Conservation (phyloP, 805 yeast species). For the Schizosaccharomyces lindneri region DNA sequence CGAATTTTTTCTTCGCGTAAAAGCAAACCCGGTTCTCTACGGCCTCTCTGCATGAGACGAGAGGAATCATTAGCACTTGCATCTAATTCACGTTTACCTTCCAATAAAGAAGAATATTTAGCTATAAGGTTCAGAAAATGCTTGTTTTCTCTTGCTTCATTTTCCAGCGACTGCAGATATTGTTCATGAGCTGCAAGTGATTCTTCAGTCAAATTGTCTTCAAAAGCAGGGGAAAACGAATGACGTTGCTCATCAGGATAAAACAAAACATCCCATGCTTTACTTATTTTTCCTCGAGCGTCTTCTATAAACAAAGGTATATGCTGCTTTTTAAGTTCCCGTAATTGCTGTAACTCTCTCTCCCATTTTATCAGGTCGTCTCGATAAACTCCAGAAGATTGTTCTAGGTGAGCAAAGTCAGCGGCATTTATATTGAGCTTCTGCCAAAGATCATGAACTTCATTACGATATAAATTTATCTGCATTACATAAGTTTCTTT, state of each 20-base stretch:
- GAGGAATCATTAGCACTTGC: constrained; percentile 60
- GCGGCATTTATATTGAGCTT: constrained; percentile 26
- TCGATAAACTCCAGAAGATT: constrained; percentile 15
- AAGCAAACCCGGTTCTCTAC: constrained; percentile 36
- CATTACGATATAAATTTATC: constrained; percentile 14
- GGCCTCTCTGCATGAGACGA: constrained; percentile 25
- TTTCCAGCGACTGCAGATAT: constrained; percentile 30
- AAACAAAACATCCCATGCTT: constrained; percentile 37
- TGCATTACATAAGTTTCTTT: constrained; percentile 13
- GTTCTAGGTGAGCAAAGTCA: constrained; percentile 19
- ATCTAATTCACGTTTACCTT: constrained; percentile 37
- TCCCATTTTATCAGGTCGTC: constrained; percentile 17
- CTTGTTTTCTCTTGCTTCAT: constrained; percentile 24
- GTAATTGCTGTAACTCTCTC: constrained; percentile 31
- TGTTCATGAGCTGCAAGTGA: constrained; percentile 37
- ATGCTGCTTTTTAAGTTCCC: constrained; percentile 32
- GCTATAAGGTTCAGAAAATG: constrained; percentile 33
- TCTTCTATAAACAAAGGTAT: constrained; percentile 45
- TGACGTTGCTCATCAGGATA: constrained; percentile 28
- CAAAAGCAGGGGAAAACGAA: constrained; percentile 21
- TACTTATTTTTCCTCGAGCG: constrained; percentile 32
- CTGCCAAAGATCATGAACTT: constrained; percentile 30
- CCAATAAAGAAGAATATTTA: constrained; percentile 27
- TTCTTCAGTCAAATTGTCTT: constrained; percentile 29
- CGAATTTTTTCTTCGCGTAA: constrained; percentile 59